A percentile compares a stretch with the other conserved stretches of the same genome.
Evolutionary conservation across 2,329 filamentous ascomycete species (phyloP).

Genomic region (Pochonia chlamydosporia): DNA sequence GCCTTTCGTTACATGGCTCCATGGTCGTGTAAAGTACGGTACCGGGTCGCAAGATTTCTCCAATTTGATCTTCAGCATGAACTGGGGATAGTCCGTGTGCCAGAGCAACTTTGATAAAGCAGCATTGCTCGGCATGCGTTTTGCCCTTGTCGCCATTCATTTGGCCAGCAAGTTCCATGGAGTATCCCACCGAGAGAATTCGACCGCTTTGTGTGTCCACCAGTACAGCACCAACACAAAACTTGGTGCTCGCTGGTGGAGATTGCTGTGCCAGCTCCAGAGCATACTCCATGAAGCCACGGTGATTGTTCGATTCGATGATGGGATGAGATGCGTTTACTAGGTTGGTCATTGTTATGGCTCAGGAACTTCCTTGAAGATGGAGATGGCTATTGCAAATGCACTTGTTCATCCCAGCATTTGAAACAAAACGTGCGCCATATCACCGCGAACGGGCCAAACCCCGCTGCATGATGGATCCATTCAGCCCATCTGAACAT

Average conservation of each 20-base stretch:
- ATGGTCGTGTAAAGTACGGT: slow-evolving; percentile 38
- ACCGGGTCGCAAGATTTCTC: slow-evolving; percentile 28
- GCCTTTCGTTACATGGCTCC: slow-evolving; percentile 36
- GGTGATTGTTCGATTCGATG: background rate
- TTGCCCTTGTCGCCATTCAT: slow-evolving; percentile 31
- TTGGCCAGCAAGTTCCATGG: slow-evolving; percentile 27
- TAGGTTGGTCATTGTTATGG: background rate
- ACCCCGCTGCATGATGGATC: no score
- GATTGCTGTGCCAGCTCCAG: slow-evolving; percentile 27
- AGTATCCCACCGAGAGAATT: slow-evolving; percentile 35
- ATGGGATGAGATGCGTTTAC: background rate
- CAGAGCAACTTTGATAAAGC: slow-evolving; percentile 37
- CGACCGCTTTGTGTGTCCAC: slow-evolving; percentile 27
- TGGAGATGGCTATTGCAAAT: no score
- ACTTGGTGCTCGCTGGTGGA: slow-evolving; percentile 30
- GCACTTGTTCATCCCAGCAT: no score
- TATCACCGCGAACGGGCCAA: no score
- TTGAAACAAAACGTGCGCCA: no score
- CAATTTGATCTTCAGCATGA: slow-evolving; percentile 24
- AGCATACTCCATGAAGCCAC: slow-evolving; percentile 30
- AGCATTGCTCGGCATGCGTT: slow-evolving; percentile 37
- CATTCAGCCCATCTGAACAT: no score
- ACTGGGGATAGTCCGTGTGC: slow-evolving; percentile 20
- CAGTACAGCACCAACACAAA: slow-evolving; percentile 35
- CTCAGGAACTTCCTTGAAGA: no score